phyloP scores from a whole-genome alignment of 148 eudicot genomes.

The Nepenthes gracilis region DNA sequence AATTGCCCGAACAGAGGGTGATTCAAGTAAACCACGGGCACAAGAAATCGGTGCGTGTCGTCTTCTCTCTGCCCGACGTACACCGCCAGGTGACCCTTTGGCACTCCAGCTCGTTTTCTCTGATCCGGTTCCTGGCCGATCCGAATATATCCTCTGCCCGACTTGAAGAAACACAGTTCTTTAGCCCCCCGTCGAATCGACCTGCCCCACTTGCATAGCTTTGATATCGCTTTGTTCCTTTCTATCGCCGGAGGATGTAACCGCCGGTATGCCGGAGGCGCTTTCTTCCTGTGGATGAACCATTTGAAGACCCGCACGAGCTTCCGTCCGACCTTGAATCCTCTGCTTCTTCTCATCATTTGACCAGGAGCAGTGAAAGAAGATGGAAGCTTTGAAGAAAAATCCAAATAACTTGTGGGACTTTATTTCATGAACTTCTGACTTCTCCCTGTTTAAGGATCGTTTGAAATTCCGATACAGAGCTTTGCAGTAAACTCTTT shows the following conservation, averaged over 20 bases:
- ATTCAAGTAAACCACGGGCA: constrained; percentile 69
- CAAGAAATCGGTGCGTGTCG: constrained; percentile 38
- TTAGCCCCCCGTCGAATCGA: constrained; percentile 24
- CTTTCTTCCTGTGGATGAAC: constrained; percentile 12
- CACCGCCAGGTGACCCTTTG: constrained; percentile 73
- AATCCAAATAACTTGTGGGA: too few species aligned
- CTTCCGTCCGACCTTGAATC: constrained; percentile 36
- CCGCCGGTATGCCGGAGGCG: constrained; percentile 12
- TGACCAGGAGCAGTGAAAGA: background rate
- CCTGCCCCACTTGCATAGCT: constrained; percentile 31
- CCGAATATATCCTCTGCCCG: constrained; percentile 18
- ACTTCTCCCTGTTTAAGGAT: too few species aligned
- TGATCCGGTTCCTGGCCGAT: constrained; percentile 22
- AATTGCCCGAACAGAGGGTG: constrained; percentile 67
- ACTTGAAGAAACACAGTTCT: constrained; percentile 16
- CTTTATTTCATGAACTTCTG: too few species aligned
- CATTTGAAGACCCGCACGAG: constrained; percentile 36
- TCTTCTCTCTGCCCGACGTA: constrained; percentile 59
- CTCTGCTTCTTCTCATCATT: constrained; percentile 18
- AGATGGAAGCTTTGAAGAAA: background rate
- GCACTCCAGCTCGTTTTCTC: constrained; percentile 19
- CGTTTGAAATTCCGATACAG: too few species aligned
- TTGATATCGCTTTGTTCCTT: constrained; percentile 12
- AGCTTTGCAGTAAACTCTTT: too few species aligned
- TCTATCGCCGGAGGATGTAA: constrained; percentile 7